A percentile compares a stretch with the other conserved stretches of the same genome.
Evolutionary conservation across 257 asterid genomes (phyloP).

Genomic region (Schizonepeta tenuifolia): DNA sequence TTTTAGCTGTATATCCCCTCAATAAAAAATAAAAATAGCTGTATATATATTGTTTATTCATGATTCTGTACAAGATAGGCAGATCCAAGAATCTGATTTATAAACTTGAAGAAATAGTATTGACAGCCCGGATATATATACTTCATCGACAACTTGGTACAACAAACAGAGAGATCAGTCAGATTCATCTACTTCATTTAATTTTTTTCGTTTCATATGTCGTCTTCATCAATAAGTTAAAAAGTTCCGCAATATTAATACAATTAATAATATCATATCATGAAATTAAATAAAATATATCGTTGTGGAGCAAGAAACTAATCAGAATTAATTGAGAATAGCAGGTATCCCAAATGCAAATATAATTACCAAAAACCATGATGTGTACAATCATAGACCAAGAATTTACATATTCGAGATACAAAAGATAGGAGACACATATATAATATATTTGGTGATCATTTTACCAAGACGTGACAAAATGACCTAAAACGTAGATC

Average conservation of each 20-base stretch:
- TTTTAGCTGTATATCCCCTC: slow-evolving; percentile 33
- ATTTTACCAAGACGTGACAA: neutral
- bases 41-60: slow-evolving; percentile 30
- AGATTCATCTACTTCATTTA: neutral
- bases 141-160: slow-evolving; percentile 33
- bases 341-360: neutral
- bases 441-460: slow-evolving; percentile 22
- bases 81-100: slow-evolving; percentile 43
- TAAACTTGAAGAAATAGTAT: slow-evolving; percentile 29
- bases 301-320: neutral
- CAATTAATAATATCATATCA: too few relatives aligned
- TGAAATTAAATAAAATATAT: too few relatives aligned
- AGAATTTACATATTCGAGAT: slow-evolving; percentile 41
- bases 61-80: slow-evolving; percentile 28
- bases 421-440: slow-evolving; percentile 23
- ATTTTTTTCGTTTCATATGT: neutral
- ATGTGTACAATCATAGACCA: slow-evolving; percentile 37
- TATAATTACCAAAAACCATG: slow-evolving; percentile 27
- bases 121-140: slow-evolving; percentile 39
- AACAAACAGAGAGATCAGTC: neutral
- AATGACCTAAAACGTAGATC: slow-evolving; percentile 4
- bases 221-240: neutral
- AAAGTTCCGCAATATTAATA: too few relatives aligned
- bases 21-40: too few relatives aligned
- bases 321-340: neutral